Percentiles rank a stretch among this genome's conserved stretches.
phyloP scores from a whole-genome alignment of 352 stramenopile species.

The Pythium dissotocum region DNA sequence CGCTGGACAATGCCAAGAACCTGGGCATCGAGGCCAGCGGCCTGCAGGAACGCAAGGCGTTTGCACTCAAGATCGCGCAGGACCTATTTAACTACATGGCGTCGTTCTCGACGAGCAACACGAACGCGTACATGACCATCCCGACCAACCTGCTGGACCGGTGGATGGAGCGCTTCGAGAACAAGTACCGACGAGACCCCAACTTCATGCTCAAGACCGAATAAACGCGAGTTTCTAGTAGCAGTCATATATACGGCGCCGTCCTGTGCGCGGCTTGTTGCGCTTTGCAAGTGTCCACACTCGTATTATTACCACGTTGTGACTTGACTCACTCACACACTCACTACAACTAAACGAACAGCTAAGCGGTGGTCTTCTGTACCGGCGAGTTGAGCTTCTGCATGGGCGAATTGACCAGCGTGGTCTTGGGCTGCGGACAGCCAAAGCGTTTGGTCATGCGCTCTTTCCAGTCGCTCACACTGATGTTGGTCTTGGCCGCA shows the following conservation, averaged over 20 bases:
- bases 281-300: neutral
- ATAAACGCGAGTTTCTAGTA: neutral
- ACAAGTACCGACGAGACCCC: slow-evolving; percentile 71
- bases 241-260: neutral
- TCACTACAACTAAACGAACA: neutral
- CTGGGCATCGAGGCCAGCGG: slow-evolving; percentile 44
- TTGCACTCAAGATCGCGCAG: slow-evolving; percentile 85
- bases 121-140: slow-evolving; percentile 65
- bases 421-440: slow-evolving; percentile 12
- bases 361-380: slow-evolving; percentile 5
- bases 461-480: slow-evolving; percentile 26
- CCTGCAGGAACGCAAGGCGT: slow-evolving; percentile 44
- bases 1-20: slow-evolving; percentile 44
- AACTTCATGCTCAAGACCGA: slow-evolving; percentile 84
- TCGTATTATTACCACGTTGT: neutral
- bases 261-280: neutral
- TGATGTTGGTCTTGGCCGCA: slow-evolving; percentile 13
- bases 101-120: slow-evolving; percentile 60
- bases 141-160: slow-evolving; percentile 83
- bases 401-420: neutral
- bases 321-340: neutral
- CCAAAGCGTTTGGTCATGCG: slow-evolving; percentile 27
- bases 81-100: slow-evolving; percentile 88
- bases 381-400: slow-evolving; percentile 9
- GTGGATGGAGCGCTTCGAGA: slow-evolving; percentile 84